phyloP scores from a whole-genome alignment of 805 yeast genomes.

The Wickerhamomyces subpelliculosus region DNA sequence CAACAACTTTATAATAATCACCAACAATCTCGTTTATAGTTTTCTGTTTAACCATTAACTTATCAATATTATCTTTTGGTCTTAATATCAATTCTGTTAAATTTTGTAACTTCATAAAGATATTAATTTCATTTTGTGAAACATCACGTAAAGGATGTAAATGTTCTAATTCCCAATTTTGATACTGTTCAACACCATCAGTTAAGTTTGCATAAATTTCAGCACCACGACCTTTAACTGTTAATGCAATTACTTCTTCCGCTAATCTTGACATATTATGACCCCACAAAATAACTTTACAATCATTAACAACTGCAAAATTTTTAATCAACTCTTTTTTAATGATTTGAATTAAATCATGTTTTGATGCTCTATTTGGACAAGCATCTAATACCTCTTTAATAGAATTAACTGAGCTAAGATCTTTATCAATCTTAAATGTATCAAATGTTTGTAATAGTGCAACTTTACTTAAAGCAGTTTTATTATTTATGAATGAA shows the following conservation, averaged over 20 bases:
- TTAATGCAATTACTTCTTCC: conserved; percentile 66
- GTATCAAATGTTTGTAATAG: conserved; percentile 21
- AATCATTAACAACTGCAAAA: conserved; percentile 36
- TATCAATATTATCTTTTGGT: conserved; percentile 14
- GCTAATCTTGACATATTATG: conserved; percentile 82
- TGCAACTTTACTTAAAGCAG: conserved; percentile 24
- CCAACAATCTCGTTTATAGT: conserved; percentile 76
- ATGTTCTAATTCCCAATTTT: conserved; percentile 32
- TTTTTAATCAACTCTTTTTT: conserved; percentile 38
- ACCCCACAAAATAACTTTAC: conserved; percentile 61
- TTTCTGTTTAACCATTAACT: conserved; percentile 56
- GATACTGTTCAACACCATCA: conserved; percentile 30
- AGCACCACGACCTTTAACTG: conserved; percentile 84
- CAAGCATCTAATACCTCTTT: conserved; percentile 30
- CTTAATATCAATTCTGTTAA: conserved; percentile 14
- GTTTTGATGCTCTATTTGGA: conserved; percentile 53
- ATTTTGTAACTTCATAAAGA: conserved; percentile 37
- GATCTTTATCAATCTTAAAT: conserved; percentile 5
- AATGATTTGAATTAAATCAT: conserved; percentile 51
- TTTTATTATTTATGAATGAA: conserved; percentile 28
- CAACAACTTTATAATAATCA: conserved; percentile 65
- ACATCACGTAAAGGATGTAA: conserved; percentile 74
- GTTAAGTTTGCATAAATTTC: conserved; percentile 47
- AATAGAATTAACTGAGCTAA: conserved; percentile 12
- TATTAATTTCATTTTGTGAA: conserved; percentile 56